Evolutionary conservation across 225 moss, liverwort and hornwort genomes (phyloP), one percentile per base, ranked within the genome.

Genomic region (Anthoceros angustus): DNA sequence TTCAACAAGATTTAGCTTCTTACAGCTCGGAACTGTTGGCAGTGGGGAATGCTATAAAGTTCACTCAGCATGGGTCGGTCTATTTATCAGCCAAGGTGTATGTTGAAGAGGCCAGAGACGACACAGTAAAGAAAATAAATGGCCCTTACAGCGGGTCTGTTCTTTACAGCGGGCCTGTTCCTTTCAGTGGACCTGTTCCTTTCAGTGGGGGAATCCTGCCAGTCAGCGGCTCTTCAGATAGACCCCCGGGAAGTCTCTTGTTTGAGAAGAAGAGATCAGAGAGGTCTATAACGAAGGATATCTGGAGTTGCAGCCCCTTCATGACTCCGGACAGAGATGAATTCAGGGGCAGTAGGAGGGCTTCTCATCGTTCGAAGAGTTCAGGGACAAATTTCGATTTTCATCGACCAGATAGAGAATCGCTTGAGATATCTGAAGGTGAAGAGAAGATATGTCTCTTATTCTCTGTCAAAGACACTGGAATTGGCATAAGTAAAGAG

Each of bases 11-110:
- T 32, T 32, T 20, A 23, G 23, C 55, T 20, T 23, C n/a, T 55
- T 20, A 18, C 55, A 7, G 18, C n/a, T 18, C 14, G 39, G 40
- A 39, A 38, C 15, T 64, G 62, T 69, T 66, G 78, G 81, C 83
- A 90, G 90, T 90, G 74, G 90, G 90, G 26, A 90, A 90, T 79
- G 85, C 90, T 12, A 85, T 90, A 43, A 90, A 90, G 66, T 90
- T 90, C 67, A 90, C 90, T 41, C 90, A 90, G 64, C 73, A 83
- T 72, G 90, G 90, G n/a, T 81, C 83, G 49, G 76, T 90, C 55
- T 90, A 72, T 40, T 77, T 90, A 20, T 67, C 85, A 64, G 80
- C 72, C 66, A 87, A 82, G 77, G 77, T 90, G 23, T 78, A 80
- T 49, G 67, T 78, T 16, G 84, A 78, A 61, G 77, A 87, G 26